Percentiles rank a stretch among this genome's conserved stretches.
Evolutionary conservation across 2,329 filamentous ascomycete species (phyloP).

Genomic region (Pleomassaria siparia): DNA sequence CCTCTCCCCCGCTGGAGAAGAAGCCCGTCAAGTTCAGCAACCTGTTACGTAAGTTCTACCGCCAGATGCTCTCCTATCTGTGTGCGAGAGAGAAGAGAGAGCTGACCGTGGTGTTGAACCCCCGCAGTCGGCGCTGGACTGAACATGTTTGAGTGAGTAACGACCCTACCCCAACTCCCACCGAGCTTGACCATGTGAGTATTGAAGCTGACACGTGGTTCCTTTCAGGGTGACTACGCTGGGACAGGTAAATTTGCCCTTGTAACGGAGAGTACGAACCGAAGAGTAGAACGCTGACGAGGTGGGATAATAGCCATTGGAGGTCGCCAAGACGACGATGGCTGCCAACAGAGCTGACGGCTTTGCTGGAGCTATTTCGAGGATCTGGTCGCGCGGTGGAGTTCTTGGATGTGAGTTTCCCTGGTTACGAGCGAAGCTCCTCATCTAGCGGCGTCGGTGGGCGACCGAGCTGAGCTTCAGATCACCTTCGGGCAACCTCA

Average conservation of each 20-base stretch:
- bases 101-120: conserved; percentile 30
- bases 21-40: conserved; percentile 99
- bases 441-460: too few relatives aligned
- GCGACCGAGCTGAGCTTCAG: too few relatives aligned
- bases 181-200: conserved; percentile 2
- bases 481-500: too few relatives aligned
- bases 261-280: not conserved
- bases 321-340: conserved; percentile 99
- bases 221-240: conserved; percentile 62
- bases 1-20: conserved; percentile 77
- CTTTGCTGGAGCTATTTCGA: conserved; percentile 76
- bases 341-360: conserved; percentile 91
- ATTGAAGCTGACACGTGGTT: conserved; percentile 16
- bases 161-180: not conserved
- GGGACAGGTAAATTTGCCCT: conserved; percentile 57
- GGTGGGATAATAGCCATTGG: conserved; percentile 72
- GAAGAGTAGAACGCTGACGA: conserved; percentile 48
- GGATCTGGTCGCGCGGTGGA: conserved; percentile 94
- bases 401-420: conserved; percentile 80
- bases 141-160: conserved; percentile 84
- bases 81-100: conserved; percentile 15
- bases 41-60: conserved; percentile 66
- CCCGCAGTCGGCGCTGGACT: conserved; percentile 76
- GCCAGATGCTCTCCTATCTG: not conserved
- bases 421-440: conserved; percentile 1